Conservation (phyloP, 2,329 filamentous ascomycete species). For the Elsinoe australis region DNA sequence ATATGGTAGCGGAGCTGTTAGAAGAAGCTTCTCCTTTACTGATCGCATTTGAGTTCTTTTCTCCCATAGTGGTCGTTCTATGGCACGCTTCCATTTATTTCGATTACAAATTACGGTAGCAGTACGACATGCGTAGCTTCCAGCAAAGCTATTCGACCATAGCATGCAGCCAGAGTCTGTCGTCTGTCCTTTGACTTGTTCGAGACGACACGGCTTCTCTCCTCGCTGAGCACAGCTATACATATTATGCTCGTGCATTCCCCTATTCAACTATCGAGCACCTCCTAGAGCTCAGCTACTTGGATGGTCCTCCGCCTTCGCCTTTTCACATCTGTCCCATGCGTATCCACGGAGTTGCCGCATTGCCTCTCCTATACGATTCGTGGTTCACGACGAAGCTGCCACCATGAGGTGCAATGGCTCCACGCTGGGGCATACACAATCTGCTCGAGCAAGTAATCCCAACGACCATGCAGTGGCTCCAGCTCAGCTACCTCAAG, state of each 20-base stretch:
- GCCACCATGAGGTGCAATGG: no score
- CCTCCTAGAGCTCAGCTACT: not conserved
- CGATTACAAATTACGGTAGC: no score
- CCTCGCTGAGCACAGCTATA: not conserved
- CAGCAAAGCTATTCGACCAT: no score
- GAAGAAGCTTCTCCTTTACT: no score
- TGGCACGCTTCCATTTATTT: no score
- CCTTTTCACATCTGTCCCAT: constrained; percentile 7
- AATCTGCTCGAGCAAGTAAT: not conserved
- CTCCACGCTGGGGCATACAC: no score
- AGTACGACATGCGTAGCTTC: no score
- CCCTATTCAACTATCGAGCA: not conserved
- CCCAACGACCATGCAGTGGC: constrained; percentile 12
- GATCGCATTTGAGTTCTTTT: no score
- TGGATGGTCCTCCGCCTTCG: constrained; percentile 1
- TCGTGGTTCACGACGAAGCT: not conserved
- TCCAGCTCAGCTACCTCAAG: not conserved
- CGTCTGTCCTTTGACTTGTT: no score
- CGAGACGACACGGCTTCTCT: not conserved
- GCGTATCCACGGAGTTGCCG: constrained; percentile 2
- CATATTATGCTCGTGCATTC: not conserved
- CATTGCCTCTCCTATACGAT: constrained; percentile 3
- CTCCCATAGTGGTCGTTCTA: no score
- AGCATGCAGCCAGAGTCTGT: no score
- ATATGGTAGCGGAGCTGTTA: no score